Evolutionary conservation across 1,284 basidiomycete species (phyloP).

Genomic region (Cryptococcus deneoformans): DNA sequence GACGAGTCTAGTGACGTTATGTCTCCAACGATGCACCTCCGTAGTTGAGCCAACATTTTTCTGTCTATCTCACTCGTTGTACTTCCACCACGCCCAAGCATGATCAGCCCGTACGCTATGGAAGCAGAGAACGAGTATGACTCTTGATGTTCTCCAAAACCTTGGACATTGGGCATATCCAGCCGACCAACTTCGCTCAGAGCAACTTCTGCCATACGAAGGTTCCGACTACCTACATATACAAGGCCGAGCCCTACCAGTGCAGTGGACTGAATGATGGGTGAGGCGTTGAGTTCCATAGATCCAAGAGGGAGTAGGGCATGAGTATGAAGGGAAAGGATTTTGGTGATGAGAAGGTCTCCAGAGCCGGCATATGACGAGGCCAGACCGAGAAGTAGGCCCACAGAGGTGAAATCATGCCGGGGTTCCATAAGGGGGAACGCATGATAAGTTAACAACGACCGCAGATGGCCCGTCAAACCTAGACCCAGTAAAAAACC

Average conservation of each 20-base stretch:
- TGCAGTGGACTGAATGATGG: slow-evolving; percentile 87
- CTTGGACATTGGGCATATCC: slow-evolving; percentile 73
- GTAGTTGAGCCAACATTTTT: slow-evolving; percentile 63
- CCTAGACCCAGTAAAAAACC: slow-evolving; percentile 94
- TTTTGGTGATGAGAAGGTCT: slow-evolving; percentile 82
- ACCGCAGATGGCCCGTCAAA: slow-evolving; percentile 81
- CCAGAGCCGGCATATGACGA: slow-evolving; percentile 87
- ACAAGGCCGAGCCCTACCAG: slow-evolving; percentile 85
- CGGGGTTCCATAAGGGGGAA: slow-evolving; percentile 90
- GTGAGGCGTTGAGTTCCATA: slow-evolving; percentile 83
- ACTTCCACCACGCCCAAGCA: slow-evolving; percentile 78
- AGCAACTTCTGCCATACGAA: slow-evolving; percentile 89
- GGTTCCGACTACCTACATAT: slow-evolving; percentile 81
- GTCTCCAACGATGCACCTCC: slow-evolving; percentile 65
- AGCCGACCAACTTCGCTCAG: slow-evolving; percentile 75
- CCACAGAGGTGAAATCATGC: slow-evolving; percentile 92
- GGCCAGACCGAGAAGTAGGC: slow-evolving; percentile 84
- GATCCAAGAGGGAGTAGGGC: slow-evolving; percentile 83
- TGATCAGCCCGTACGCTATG: slow-evolving; percentile 90
- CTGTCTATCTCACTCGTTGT: slow-evolving; percentile 60
- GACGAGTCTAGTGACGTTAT: not conserved
- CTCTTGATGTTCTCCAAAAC: slow-evolving; percentile 80
- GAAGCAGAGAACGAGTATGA: slow-evolving; percentile 88
- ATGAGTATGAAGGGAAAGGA: slow-evolving; percentile 88
- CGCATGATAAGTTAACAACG: slow-evolving; percentile 78